Evolutionary conservation across 176 grass and related monocot genomes (phyloP), one percentile per base, ranked within the genome.

Genomic region (Oryza officinalis): DNA sequence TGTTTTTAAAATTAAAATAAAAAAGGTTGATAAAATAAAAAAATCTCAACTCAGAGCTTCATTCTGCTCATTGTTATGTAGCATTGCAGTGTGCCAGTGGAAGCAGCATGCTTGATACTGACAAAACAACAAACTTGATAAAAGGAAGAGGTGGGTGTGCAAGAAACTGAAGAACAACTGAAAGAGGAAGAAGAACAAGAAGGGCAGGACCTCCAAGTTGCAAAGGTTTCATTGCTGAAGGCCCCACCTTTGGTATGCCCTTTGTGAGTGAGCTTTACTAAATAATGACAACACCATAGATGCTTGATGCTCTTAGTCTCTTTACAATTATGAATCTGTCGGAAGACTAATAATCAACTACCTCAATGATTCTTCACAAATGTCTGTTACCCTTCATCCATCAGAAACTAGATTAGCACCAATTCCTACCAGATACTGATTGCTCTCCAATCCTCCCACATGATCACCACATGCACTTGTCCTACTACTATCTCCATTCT

Each of bases 391-490:
- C 43, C 60, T 31, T 74, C 44, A 59, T 67, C 69, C 69, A 67
- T 74, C 41, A 75, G 76, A 77, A 69, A 37, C 6, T 23, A 57
- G 50, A 52, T 20, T 41, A 41, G 15, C 17, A 25, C 32, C 67
- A 35, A 72, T 44, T 74, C 75, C 61, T 81, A 81, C 30, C 61
- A 6, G 60, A 87, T 75, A 75, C 61, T 81, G 85, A 87, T 75
- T 81, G 70, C 33, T 45, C 43, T 60, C 27, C 32, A 33, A 67
- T 87, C 63, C 18, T 66, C 61, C 61, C 85, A 87, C 78, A 59
- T 81, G 85, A 67, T 27, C 63, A 66, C 63, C 85, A 80, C 78
- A 86, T 75, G 70, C 61, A 75, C 61, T 8, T 87, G 85, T 68
- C 61, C 69, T 74, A 44, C 43, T 41, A 44, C 43, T 41, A 41